These are phyloP conservation scores for Nelumbo lutea DNA, from an alignment of 164 flowering plant genomes.

Conservation along the genomic window DNA sequence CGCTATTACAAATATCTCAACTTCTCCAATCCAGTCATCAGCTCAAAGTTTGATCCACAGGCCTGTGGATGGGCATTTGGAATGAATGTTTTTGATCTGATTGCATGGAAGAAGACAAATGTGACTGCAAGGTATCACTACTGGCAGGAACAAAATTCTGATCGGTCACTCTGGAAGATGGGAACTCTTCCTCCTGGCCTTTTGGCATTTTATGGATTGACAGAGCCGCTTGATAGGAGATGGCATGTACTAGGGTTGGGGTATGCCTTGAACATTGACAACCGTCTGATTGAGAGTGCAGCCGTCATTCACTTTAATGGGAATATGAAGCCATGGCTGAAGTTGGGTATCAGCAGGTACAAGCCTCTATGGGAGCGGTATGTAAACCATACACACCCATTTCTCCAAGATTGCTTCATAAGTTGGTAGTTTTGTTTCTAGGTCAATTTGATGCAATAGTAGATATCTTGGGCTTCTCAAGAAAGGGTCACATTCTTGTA, in stretches of 20 bases:
- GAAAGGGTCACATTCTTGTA: slow-evolving; percentile 18
- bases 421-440: slow-evolving; percentile 22
- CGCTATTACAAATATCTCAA: slow-evolving; percentile 80
- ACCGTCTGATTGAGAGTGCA: slow-evolving; percentile 70
- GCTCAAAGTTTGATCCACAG: slow-evolving; percentile 79
- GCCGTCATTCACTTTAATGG: slow-evolving; percentile 83
- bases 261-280: slow-evolving; percentile 58
- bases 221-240: slow-evolving; percentile 86
- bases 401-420: slow-evolving; percentile 45
- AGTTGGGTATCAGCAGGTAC: slow-evolving; percentile 56
- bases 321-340: slow-evolving; percentile 87
- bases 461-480: background rate
- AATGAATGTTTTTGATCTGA: slow-evolving; percentile 81
- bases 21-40: slow-evolving; percentile 65
- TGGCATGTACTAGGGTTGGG: slow-evolving; percentile 91
- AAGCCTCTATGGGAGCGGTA: slow-evolving; percentile 69
- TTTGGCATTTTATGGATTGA: slow-evolving; percentile 71
- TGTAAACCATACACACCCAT: slow-evolving; percentile 51
- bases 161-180: slow-evolving; percentile 57
- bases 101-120: slow-evolving; percentile 67
- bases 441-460: slow-evolving; percentile 11
- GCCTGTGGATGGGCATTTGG: slow-evolving; percentile 39
- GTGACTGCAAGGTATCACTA: slow-evolving; percentile 68
- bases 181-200: slow-evolving; percentile 86
- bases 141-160: slow-evolving; percentile 76